phyloP scores from a whole-genome alignment of 2,329 filamentous ascomycete species.

The Exophiala sideris region DNA sequence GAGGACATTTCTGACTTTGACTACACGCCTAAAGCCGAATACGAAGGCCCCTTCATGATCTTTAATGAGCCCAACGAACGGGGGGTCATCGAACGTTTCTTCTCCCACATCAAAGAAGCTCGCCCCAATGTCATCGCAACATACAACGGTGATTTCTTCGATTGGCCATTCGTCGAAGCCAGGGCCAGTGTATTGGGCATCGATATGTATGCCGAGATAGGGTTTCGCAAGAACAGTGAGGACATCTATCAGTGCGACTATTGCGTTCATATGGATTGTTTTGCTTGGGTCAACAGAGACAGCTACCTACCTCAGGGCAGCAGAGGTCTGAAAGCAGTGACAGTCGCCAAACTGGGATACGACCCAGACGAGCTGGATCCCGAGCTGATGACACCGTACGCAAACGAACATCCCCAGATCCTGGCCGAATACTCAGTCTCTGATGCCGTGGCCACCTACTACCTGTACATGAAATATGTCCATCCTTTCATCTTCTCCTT shows the following conservation, averaged over 20 bases:
- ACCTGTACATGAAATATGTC: conserved; percentile 99
- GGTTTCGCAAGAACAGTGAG: conserved; percentile 90
- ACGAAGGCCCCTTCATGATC: conserved; percentile 91
- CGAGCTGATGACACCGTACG: conserved; percentile 90
- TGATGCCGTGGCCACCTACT: conserved; percentile 97
- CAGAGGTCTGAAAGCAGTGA: conserved; percentile 94
- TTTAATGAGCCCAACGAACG: conserved; percentile 98
- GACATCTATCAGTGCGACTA: conserved; percentile 96
- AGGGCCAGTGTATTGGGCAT: conserved; percentile 91
- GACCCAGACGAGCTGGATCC: conserved; percentile 97
- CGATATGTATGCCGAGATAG: conserved; percentile 98
- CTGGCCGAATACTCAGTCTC: conserved; percentile 97
- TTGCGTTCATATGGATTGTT: conserved; percentile 98
- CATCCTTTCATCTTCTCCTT: conserved; percentile 99
- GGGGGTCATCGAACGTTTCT: conserved; percentile 82
- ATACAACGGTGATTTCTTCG: conserved; percentile 99
- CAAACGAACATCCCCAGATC: conserved; percentile 84
- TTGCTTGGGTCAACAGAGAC: conserved; percentile 98
- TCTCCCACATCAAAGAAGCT: conserved; percentile 90
- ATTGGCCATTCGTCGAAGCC: conserved; percentile 98
- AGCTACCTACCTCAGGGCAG: conserved; percentile 96
- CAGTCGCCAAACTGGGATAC: conserved; percentile 95
- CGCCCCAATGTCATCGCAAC: conserved; percentile 95
- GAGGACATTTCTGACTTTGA: conserved; percentile 98
- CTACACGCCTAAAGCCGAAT: conserved; percentile 96